A percentile compares a stretch with the other conserved stretches of the same genome.
Conservation (phyloP, 805 yeast genomes). For the Grigorovia jiainica region DNA sequence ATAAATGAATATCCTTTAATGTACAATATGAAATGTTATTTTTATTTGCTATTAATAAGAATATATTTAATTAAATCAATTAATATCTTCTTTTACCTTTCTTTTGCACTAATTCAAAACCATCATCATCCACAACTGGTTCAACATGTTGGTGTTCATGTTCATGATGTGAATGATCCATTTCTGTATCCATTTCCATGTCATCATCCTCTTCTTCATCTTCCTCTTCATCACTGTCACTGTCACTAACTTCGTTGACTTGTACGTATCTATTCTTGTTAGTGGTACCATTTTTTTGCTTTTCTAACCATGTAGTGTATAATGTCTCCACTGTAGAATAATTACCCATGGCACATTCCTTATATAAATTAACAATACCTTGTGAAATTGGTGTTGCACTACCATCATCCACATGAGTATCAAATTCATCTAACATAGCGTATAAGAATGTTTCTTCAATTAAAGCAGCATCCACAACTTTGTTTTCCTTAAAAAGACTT, state of each 20-base stretch:
- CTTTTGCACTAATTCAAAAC: constrained; percentile 79
- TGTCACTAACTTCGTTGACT: constrained; percentile 49
- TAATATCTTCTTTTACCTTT: constrained; percentile 44
- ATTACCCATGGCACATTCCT: constrained; percentile 46
- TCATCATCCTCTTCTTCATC: constrained; percentile 34
- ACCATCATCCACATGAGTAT: constrained; percentile 79
- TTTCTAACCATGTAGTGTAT: constrained; percentile 51
- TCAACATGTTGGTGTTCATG: constrained; percentile 8
- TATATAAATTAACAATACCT: constrained; percentile 54
- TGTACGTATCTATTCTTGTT: constrained; percentile 34
- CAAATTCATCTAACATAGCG: constrained; percentile 95
- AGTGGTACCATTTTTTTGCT: constrained; percentile 32
- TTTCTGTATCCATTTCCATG: constrained; percentile 32
- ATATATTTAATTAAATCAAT: background rate
- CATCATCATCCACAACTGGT: constrained; percentile 87
- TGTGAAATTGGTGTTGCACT: constrained; percentile 70
- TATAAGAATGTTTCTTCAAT: constrained; percentile 78
- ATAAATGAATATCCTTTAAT: no score
- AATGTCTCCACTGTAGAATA: constrained; percentile 48
- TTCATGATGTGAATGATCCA: constrained; percentile 6
- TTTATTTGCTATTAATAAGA: background rate
- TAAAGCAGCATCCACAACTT: constrained; percentile 62
- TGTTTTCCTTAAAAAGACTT: constrained; percentile 58
- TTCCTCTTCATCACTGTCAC: constrained; percentile 33
- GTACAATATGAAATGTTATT: no score